Conservation (phyloP, 257 asterid genomes). For the Anisodus tanguticus region DNA sequence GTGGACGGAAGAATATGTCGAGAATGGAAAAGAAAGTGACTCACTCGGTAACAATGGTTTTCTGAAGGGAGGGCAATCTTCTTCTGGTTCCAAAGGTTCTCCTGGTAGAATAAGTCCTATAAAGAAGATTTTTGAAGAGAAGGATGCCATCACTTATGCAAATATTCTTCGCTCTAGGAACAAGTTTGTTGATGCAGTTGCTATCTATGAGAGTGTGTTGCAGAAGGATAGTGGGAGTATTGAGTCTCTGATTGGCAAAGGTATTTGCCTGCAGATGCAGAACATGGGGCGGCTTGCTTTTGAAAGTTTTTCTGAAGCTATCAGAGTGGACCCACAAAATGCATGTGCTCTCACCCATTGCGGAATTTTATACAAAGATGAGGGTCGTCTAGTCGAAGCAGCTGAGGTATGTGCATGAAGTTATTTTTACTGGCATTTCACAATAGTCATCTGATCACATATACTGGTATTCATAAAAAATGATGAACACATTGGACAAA, state of each 20-base stretch:
- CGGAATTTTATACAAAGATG: constrained; percentile 91
- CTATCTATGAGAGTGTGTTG: constrained; percentile 72
- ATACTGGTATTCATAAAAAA: not conserved
- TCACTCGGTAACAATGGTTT: constrained; percentile 46
- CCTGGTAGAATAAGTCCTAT: constrained; percentile 43
- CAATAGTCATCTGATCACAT: not conserved
- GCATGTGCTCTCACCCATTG: constrained; percentile 93
- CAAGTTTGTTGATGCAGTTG: constrained; percentile 84
- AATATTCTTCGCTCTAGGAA: constrained; percentile 90
- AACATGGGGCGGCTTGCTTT: constrained; percentile 78
- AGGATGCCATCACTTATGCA: constrained; percentile 81
- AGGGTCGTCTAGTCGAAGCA: constrained; percentile 91
- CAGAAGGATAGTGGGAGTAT: constrained; percentile 71
- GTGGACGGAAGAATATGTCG: constrained; percentile 56
- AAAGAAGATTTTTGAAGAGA: constrained; percentile 63
- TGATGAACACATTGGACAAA: not conserved
- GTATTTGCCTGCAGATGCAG: constrained; percentile 95
- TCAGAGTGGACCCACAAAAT: constrained; percentile 79
- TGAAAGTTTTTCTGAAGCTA: constrained; percentile 88
- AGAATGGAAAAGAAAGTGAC: constrained; percentile 50
- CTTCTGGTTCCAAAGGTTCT: constrained; percentile 50
- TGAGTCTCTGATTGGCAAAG: constrained; percentile 95
- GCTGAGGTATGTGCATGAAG: constrained; percentile 74
- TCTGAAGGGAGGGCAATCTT: constrained; percentile 53
- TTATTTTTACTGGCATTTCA: not conserved